These are phyloP conservation scores for Rossbeevera mucosa DNA, from an alignment of 768 basidiomycete genomes.

Conservation along the genomic window DNA sequence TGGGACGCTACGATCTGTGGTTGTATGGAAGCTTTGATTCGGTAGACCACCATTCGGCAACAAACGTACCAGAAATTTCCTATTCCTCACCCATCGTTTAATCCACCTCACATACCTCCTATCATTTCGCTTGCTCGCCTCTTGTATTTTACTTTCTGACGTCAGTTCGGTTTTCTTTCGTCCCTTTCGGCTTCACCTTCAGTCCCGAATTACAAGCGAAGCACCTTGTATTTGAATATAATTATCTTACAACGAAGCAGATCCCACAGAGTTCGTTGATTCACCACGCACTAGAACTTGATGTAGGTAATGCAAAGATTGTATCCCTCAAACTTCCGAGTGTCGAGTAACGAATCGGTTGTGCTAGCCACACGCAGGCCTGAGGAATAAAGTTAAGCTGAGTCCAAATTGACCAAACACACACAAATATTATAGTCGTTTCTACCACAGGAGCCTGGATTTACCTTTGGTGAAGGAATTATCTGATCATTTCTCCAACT, in stretches of 20 bases:
- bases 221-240: slow-evolving; percentile 21
- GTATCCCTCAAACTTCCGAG: no score
- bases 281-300: neutral
- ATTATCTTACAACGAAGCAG: neutral
- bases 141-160: slow-evolving; percentile 29
- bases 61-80: slow-evolving; percentile 20
- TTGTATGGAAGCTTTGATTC: slow-evolving; percentile 17
- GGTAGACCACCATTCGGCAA: slow-evolving; percentile 29
- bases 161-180: slow-evolving; percentile 2
- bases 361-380: no score
- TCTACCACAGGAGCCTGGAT: no score
- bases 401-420: no score
- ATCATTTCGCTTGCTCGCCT: slow-evolving; percentile 19
- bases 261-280: neutral
- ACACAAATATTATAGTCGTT: no score
- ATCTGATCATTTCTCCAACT: neutral
- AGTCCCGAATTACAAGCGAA: slow-evolving; percentile 12
- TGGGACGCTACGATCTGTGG: slow-evolving; percentile 18
- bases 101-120: slow-evolving; percentile 18
- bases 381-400: no score
- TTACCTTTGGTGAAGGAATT: no score
- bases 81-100: slow-evolving; percentile 7
- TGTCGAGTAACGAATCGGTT: no score
- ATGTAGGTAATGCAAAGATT: neutral
- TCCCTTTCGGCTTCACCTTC: slow-evolving; percentile 3